phyloP scores from a whole-genome alignment of 805 yeast species.

The Ogataea salicorniae region DNA sequence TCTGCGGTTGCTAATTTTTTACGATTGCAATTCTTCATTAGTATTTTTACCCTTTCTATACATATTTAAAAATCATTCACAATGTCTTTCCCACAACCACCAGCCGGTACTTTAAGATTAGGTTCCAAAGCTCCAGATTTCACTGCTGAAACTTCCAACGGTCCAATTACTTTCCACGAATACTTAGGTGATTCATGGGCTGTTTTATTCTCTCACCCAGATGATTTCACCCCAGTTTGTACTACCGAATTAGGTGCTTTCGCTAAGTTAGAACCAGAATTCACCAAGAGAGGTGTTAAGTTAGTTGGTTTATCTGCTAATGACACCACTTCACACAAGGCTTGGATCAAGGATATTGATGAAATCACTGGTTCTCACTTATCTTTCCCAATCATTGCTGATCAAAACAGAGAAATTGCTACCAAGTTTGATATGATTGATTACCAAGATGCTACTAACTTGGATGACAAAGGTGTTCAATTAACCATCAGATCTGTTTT shows the following conservation, averaged over 20 bases:
- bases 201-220: slow-evolving; percentile 70
- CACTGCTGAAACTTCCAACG: slow-evolving; percentile 56
- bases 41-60: background rate
- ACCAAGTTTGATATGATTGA: slow-evolving; percentile 65
- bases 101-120: slow-evolving; percentile 36
- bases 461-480: slow-evolving; percentile 59
- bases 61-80: background rate
- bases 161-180: slow-evolving; percentile 58
- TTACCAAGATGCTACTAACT: slow-evolving; percentile 61
- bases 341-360: slow-evolving; percentile 70
- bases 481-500: slow-evolving; percentile 69
- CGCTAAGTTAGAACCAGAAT: slow-evolving; percentile 66
- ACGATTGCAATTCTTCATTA: background rate
- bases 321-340: slow-evolving; percentile 53
- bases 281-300: slow-evolving; percentile 57
- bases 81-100: slow-evolving; percentile 39
- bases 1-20: background rate
- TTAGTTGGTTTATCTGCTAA: slow-evolving; percentile 67
- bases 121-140: slow-evolving; percentile 71
- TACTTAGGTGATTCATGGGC: slow-evolving; percentile 60
- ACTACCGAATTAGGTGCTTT: slow-evolving; percentile 77
- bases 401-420: slow-evolving; percentile 56
- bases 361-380: slow-evolving; percentile 57
- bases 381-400: slow-evolving; percentile 66
- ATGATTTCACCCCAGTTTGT: slow-evolving; percentile 75